phyloP scores from a whole-genome alignment of 192 early-diverging fungal species.

The Diversispora epigaea region DNA sequence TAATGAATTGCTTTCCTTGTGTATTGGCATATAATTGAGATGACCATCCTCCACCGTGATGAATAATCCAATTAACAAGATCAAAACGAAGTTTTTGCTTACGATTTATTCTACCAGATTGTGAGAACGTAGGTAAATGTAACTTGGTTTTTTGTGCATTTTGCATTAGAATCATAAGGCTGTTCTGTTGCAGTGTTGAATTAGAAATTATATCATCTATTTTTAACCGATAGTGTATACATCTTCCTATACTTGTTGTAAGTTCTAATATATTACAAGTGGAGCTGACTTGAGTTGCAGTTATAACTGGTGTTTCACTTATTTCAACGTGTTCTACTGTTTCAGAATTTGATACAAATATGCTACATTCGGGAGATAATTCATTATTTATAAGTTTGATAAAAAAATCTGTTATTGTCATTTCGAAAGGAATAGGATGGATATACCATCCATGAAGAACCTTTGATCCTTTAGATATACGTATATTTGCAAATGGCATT shows the following conservation, averaged over 20 bases:
- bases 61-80: not conserved
- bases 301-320: not conserved
- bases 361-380: not conserved
- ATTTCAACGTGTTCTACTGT: not conserved
- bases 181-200: not conserved
- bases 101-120: not conserved
- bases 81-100: not conserved
- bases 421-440: not conserved
- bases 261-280: not conserved
- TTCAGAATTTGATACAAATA: not conserved
- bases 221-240: no score
- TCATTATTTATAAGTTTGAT: not conserved
- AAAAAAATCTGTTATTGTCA: conserved; percentile 6
- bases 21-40: not conserved
- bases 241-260: no score
- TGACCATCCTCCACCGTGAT: not conserved
- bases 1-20: not conserved
- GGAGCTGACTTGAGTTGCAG: not conserved
- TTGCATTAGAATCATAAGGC: conserved; percentile 9
- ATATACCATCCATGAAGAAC: not conserved
- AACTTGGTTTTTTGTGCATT: not conserved
- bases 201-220: no score
- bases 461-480: not conserved
- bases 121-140: not conserved
- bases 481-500: not conserved